Evolutionary conservation across 352 stramenopile genomes (phyloP), one percentile per base, ranked within the genome.

Genomic region (Globisporangium spinosum): DNA sequence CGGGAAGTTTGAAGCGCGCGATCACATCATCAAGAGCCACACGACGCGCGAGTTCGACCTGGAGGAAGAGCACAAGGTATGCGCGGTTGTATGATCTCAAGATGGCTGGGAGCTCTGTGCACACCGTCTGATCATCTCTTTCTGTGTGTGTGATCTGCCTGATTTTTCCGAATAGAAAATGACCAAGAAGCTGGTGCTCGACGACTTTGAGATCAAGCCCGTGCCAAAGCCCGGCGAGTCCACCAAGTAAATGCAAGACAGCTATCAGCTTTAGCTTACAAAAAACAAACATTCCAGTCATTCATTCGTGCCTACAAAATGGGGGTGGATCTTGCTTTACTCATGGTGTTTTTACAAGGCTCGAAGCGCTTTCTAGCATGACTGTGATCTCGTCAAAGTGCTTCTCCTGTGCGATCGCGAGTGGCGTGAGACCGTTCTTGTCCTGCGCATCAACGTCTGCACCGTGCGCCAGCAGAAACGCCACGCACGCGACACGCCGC

Each of bases 141-240:
- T 32, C 29, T 32, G 29, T 32, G 20, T 62, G 29, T 32, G 29
- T 32, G 29, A 3, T 32, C 29, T 55, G 56, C 22, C 9, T 23
- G 25, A 63, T 23, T 63, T 35, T 13, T 62, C 61, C 10, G 10
- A n/a, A n/a, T 67, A 94, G 88, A 91, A 80, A 85, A 94, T 96
- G 68, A 92, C 82, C 35, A 77, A 91, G 71, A 96, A 96, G 69
- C 77, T 96, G 63, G 56, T 84, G 40, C 72, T 89, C 12, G 81
- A 94, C 65, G 88, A 94, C 64, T 96, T 94, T 59, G 88, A 92
- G 68, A 72, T 96, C 65, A 96, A 96, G 67, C 88, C 86, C 9
- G 82, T 96, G 56, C 88, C 88, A 12, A 84, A 80, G 27, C 78
- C 77, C 27, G 77, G 81, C 56, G 80, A 86, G 23, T 25, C 57